A percentile compares a stretch with the other conserved stretches of the same genome.
phyloP scores from a whole-genome alignment of 2,329 filamentous ascomycete genomes.

The Nemania bipapillata region DNA sequence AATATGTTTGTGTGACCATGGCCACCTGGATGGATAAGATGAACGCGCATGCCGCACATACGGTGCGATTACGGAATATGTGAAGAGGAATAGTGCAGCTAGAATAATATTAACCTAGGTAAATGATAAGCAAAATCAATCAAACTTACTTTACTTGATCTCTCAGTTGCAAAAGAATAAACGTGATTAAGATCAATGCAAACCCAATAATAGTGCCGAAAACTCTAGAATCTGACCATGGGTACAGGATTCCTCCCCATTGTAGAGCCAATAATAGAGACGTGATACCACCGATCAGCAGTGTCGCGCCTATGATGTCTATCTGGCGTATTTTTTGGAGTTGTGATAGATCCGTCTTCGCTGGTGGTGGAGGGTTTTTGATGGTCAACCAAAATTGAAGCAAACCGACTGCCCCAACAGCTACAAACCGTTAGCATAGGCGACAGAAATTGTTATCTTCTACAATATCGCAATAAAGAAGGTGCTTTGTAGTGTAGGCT shows the following conservation, averaged over 20 bases:
- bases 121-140: no score
- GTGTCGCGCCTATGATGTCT: neutral
- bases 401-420: no score
- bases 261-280: conserved; percentile 38
- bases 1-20: neutral
- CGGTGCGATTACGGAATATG: no score
- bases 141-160: no score
- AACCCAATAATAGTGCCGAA: conserved; percentile 43
- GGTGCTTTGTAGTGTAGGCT: no score
- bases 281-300: neutral
- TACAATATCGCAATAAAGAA: no score
- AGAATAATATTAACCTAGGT: no score
- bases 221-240: conserved; percentile 39
- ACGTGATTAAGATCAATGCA: conserved; percentile 15
- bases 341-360: neutral
- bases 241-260: conserved; percentile 33
- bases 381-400: conserved; percentile 27
- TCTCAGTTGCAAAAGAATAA: conserved; percentile 33
- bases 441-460: no score
- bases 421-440: no score
- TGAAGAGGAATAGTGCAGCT: no score
- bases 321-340: no score
- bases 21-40: neutral
- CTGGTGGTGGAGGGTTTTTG: no score
- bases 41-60: neutral